These are phyloP conservation scores for Hansfordia pulvinata DNA, from an alignment of 2,329 filamentous ascomycete genomes.

Conservation along the genomic window DNA sequence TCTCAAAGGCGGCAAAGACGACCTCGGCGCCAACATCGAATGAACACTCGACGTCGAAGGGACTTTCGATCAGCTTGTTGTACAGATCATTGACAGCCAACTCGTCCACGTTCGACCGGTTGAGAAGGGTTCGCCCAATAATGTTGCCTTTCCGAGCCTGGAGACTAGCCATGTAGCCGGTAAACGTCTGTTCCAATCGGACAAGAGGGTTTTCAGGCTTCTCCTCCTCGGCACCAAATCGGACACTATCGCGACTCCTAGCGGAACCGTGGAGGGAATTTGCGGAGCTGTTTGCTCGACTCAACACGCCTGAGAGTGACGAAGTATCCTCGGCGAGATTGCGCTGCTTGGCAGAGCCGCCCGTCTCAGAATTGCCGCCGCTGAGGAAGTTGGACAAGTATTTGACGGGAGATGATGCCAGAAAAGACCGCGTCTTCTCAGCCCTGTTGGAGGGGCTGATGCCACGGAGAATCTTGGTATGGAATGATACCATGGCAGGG, in stretches of 20 bases:
- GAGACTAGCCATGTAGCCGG: constrained; percentile 68
- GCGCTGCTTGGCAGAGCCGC: constrained; percentile 23
- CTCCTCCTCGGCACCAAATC: constrained; percentile 31
- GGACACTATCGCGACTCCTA: constrained; percentile 30
- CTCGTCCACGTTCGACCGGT: constrained; percentile 58
- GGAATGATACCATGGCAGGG: constrained; percentile 59
- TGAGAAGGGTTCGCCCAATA: constrained; percentile 62
- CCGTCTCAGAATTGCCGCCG: constrained; percentile 31
- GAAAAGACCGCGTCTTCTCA: constrained; percentile 53
- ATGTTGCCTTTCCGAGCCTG: constrained; percentile 81
- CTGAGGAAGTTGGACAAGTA: constrained; percentile 73
- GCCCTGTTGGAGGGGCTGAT: constrained; percentile 49
- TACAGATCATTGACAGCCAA: constrained; percentile 80
- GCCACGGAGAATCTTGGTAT: constrained; percentile 63
- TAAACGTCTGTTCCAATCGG: constrained; percentile 72
- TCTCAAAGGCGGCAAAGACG: constrained; percentile 85
- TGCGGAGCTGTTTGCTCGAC: constrained; percentile 19
- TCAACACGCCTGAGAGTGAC: constrained; percentile 22
- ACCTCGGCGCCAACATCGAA: constrained; percentile 69
- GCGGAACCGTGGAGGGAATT: constrained; percentile 40
- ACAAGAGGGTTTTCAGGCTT: constrained; percentile 52
- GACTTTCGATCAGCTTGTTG: constrained; percentile 74
- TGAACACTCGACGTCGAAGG: constrained; percentile 62
- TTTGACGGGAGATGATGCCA: constrained; percentile 80
- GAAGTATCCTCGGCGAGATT: constrained; percentile 19